These are phyloP conservation scores for Circinella umbellata DNA, from an alignment of 371 early-diverging fungal genomes.

Conservation along the genomic window DNA sequence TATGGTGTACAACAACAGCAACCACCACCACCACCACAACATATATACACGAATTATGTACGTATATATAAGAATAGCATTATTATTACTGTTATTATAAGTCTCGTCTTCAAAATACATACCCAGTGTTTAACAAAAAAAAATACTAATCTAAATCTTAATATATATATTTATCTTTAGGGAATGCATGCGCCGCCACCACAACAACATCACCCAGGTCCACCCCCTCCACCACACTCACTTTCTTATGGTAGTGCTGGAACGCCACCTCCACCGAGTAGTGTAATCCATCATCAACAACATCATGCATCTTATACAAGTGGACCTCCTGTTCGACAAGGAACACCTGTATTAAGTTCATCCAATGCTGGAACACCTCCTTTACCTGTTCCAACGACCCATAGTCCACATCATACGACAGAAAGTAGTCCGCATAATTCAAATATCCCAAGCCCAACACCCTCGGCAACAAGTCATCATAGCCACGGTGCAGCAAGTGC, in stretches of 20 bases:
- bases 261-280: constrained; percentile 7
- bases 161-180: neutral
- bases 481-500: constrained; percentile 6
- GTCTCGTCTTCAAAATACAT: no score
- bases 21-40: constrained; percentile 25
- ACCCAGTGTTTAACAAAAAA: no score
- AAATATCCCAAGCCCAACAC: constrained; percentile 24
- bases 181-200: constrained; percentile 19
- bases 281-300: constrained; percentile 15
- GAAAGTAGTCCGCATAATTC: constrained; percentile 19
- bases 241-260: neutral
- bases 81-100: no score
- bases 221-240: constrained; percentile 22
- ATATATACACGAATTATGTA: constrained; percentile 46
- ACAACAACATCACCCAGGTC: constrained; percentile 23
- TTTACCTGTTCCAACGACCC: constrained; percentile 19
- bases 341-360: neutral
- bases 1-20: constrained; percentile 31
- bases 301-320: constrained; percentile 3
- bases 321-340: neutral
- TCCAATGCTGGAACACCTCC: constrained; percentile 15
- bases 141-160: neutral
- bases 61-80: no score
- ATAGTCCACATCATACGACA: constrained; percentile 7
- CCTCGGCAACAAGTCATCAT: constrained; percentile 19